phyloP scores from a whole-genome alignment of 306 rosid genomes.

The Dryas octopetala region DNA sequence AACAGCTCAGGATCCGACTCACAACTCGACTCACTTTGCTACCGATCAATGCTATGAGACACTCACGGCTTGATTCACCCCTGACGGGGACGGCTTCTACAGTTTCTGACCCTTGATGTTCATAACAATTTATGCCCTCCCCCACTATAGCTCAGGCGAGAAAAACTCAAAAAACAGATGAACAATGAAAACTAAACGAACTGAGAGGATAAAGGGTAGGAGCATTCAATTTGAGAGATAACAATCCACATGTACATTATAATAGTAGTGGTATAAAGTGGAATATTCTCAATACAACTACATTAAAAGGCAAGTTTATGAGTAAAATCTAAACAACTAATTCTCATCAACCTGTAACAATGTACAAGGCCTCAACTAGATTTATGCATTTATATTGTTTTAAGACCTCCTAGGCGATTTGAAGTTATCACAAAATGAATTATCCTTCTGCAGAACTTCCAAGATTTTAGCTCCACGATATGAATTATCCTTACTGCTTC shows the following conservation, averaged over 20 bases:
- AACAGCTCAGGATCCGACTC: too few relatives aligned
- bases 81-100: too few relatives aligned
- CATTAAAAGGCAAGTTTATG: conserved; percentile 33
- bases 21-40: too few relatives aligned
- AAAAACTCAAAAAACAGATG: too few relatives aligned
- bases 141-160: too few relatives aligned
- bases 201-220: neutral
- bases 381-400: conserved; percentile 29
- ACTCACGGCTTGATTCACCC: too few relatives aligned
- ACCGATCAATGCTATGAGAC: too few relatives aligned
- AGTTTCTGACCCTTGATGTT: too few relatives aligned
- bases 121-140: too few relatives aligned
- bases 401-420: conserved; percentile 38
- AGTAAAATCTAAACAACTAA: conserved; percentile 50
- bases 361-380: conserved; percentile 61
- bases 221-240: conserved; percentile 16
- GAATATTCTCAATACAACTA: conserved; percentile 36
- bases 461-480: conserved; percentile 27
- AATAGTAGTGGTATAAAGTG: conserved; percentile 34
- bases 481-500: conserved; percentile 7
- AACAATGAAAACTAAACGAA: too few relatives aligned
- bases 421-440: conserved; percentile 28
- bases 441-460: conserved; percentile 20
- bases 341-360: conserved; percentile 50
- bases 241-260: conserved; percentile 44